Percentiles rank a stretch among this genome's conserved stretches.
These are phyloP conservation scores for Stevia rebaudiana DNA, from an alignment of 140 eudicot genomes.

Conservation along the genomic window DNA sequence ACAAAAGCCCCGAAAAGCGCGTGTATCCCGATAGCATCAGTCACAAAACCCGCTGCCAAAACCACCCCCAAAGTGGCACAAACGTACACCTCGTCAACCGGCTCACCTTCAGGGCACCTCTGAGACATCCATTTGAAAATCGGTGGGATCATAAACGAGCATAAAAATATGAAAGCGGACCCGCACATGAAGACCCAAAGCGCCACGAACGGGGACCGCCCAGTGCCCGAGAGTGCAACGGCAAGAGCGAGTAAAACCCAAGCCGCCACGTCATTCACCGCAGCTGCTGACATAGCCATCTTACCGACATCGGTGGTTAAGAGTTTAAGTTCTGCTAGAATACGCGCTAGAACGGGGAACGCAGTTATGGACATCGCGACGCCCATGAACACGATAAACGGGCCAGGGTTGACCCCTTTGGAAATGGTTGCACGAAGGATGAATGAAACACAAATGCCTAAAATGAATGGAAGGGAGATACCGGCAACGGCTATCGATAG, in stretches of 20 bases:
- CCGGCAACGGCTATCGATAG: slow-evolving; percentile 68
- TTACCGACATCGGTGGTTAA: slow-evolving; percentile 81
- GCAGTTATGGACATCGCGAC: slow-evolving; percentile 94
- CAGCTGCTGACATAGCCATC: slow-evolving; percentile 99
- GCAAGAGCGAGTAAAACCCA: slow-evolving; percentile 92
- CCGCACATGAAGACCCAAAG: slow-evolving; percentile 81
- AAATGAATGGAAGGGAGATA: slow-evolving; percentile 56
- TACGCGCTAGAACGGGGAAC: slow-evolving; percentile 90
- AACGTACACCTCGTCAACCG: slow-evolving; percentile 71
- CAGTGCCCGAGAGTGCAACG: slow-evolving; percentile 72
- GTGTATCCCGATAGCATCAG: slow-evolving; percentile 81
- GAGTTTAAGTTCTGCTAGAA: slow-evolving; percentile 87
- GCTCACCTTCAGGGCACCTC: slow-evolving; percentile 80
- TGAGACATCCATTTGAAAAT: slow-evolving; percentile 62
- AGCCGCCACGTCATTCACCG: slow-evolving; percentile 90
- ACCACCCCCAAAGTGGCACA: slow-evolving; percentile 77
- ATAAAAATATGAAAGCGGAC: slow-evolving; percentile 43
- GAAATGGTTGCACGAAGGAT: slow-evolving; percentile 48
- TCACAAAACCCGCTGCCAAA: slow-evolving; percentile 85
- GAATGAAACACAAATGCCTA: slow-evolving; percentile 71
- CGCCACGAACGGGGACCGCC: slow-evolving; percentile 56
- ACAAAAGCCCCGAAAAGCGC: slow-evolving; percentile 95
- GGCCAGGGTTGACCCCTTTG: slow-evolving; percentile 49
- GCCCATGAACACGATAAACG: slow-evolving; percentile 90
- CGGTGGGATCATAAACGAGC: slow-evolving; percentile 50